These are phyloP conservation scores for Rhytidhysteron rufulum DNA, from an alignment of 2,329 filamentous ascomycete genomes.

Conservation along the genomic window DNA sequence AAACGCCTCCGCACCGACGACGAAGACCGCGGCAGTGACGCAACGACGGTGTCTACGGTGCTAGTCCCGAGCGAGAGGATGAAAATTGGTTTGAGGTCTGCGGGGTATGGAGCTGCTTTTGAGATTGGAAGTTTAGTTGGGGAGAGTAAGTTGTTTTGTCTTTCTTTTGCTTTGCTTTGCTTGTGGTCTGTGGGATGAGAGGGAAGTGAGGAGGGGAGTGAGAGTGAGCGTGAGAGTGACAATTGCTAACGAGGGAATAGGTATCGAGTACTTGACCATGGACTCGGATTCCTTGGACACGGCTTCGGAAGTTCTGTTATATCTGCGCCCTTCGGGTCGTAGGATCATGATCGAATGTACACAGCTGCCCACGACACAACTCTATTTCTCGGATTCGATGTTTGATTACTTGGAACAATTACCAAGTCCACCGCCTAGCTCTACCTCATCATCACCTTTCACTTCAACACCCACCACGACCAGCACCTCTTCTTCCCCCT, in stretches of 20 bases:
- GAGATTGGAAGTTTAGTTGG: not conserved
- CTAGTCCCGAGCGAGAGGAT: not conserved
- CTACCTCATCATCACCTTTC: too few species aligned
- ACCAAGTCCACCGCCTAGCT: too few species aligned
- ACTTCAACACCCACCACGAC: not conserved
- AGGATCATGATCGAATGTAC: too few species aligned
- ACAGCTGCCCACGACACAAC: not conserved
- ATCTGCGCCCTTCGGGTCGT: too few species aligned
- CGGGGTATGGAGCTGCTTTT: not conserved
- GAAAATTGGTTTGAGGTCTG: not conserved
- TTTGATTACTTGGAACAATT: not conserved
- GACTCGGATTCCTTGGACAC: not conserved
- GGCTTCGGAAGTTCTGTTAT: too few species aligned
- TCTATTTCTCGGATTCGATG: not conserved
- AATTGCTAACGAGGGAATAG: not conserved
- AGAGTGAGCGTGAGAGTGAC: not conserved
- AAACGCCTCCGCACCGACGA: not conserved
- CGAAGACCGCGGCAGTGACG: not conserved
- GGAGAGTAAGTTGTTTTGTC: not conserved
- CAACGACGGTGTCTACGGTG: not conserved
- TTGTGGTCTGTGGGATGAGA: not conserved
- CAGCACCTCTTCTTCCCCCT: not conserved
- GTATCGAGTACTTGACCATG: not conserved
- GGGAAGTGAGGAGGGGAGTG: not conserved
- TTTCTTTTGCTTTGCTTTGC: not conserved